A percentile compares a stretch with the other conserved stretches of the same genome.
Conservation (phyloP, 2,329 filamentous ascomycete species). For the Fusarium euwallaceae region DNA sequence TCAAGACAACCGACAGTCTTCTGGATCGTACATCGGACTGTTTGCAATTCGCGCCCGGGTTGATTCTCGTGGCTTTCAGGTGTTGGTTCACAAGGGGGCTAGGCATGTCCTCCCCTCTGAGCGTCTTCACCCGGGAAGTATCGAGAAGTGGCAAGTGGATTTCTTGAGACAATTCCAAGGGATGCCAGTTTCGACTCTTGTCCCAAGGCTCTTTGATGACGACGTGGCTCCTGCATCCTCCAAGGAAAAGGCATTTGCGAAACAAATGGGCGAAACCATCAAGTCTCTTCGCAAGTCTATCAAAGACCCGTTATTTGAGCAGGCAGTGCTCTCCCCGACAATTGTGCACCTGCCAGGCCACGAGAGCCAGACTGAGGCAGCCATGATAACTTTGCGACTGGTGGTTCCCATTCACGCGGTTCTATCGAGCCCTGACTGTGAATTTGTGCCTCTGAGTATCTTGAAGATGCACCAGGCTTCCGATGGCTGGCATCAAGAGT, state of each 20-base stretch:
- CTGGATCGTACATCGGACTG: conserved; percentile 68
- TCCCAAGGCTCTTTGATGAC: conserved; percentile 50
- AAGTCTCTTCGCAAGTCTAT: conserved; percentile 56
- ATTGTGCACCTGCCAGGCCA: conserved; percentile 57
- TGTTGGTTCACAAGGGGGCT: conserved; percentile 69
- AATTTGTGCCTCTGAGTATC: conserved; percentile 72
- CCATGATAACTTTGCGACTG: conserved; percentile 67
- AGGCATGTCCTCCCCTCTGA: conserved; percentile 72
- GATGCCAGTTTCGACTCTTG: conserved; percentile 51
- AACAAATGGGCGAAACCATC: conserved; percentile 58
- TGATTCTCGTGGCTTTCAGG: conserved; percentile 67
- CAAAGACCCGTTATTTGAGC: conserved; percentile 59
- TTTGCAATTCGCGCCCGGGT: conserved; percentile 68
- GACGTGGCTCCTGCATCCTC: conserved; percentile 51
- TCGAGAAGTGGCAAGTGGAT: conserved; percentile 68
- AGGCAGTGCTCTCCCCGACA: conserved; percentile 58
- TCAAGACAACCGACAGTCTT: conserved; percentile 59
- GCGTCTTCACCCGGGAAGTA: conserved; percentile 62
- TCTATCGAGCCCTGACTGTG: conserved; percentile 62
- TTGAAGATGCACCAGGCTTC: conserved; percentile 76
- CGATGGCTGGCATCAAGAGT: conserved; percentile 69
- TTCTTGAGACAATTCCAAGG: conserved; percentile 65
- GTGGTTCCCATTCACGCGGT: conserved; percentile 72
- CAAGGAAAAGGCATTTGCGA: conserved; percentile 59
- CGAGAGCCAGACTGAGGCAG: conserved; percentile 17